Conservation (phyloP, 495 filamentous ascomycete species). For the Penicillium robsamsonii region DNA sequence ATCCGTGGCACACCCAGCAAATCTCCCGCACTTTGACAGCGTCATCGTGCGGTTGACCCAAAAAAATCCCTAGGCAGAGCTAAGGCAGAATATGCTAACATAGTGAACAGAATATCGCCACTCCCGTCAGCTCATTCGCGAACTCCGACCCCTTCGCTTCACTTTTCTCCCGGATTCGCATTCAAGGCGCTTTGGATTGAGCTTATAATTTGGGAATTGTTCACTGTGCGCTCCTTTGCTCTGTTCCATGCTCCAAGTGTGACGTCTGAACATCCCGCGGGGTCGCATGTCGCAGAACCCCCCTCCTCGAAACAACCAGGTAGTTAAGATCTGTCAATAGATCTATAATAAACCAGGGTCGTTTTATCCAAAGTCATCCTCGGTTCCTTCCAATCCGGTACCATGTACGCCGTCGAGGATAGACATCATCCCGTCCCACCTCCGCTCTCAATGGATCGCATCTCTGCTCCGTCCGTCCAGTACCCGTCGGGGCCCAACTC, state of each 20-base stretch:
- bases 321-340: constrained; percentile 18
- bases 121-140: constrained; percentile 11
- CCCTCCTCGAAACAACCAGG: constrained; percentile 8
- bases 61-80: neutral
- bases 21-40: constrained; percentile 45
- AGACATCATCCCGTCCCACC: constrained; percentile 43
- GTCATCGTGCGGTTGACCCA: constrained; percentile 34
- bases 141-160: neutral
- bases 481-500: constrained; percentile 39
- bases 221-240: constrained; percentile 10
- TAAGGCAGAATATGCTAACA: neutral
- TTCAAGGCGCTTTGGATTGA: neutral
- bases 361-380: constrained; percentile 19
- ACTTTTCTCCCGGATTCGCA: neutral
- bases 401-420: constrained; percentile 49
- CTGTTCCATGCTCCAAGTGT: constrained; percentile 28
- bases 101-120: constrained; percentile 6
- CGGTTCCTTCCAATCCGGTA: constrained; percentile 29
- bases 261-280: constrained; percentile 32
- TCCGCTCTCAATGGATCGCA: constrained; percentile 50
- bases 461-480: constrained; percentile 40
- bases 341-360: constrained; percentile 4
- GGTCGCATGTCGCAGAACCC: constrained; percentile 28
- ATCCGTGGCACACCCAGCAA: constrained; percentile 40
- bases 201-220: neutral